phyloP scores from a whole-genome alignment of 768 basidiomycete species.

The Boletus huronensis region DNA sequence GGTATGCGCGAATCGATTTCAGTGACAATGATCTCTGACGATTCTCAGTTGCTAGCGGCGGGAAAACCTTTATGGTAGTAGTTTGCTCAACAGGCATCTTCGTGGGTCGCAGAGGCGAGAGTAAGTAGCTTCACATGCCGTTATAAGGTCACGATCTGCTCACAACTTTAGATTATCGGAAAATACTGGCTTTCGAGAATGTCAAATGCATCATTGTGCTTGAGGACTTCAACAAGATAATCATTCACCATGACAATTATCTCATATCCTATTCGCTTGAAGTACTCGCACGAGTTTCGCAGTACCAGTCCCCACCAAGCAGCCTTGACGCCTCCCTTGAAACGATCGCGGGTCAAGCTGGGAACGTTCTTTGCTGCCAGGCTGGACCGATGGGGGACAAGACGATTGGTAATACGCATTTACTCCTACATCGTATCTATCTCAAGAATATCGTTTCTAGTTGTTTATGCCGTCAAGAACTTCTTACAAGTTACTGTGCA shows the following conservation, averaged over 20 bases:
- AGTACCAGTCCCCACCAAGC: conserved; percentile 44
- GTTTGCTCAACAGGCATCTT: conserved; percentile 71
- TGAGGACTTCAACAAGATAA: conserved; percentile 59
- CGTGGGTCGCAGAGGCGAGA: conserved; percentile 51
- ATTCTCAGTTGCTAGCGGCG: conserved; percentile 41
- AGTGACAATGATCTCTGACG: background rate
- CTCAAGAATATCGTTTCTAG: conserved; percentile 35
- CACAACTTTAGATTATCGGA: conserved; percentile 48
- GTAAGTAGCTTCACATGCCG: conserved; percentile 35
- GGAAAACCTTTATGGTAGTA: conserved; percentile 58
- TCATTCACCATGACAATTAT: conserved; percentile 58
- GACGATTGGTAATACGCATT: conserved; percentile 48
- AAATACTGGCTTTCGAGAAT: conserved; percentile 48
- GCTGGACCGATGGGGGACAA: conserved; percentile 51
- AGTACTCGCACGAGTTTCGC: conserved; percentile 56
- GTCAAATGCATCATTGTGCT: conserved; percentile 57
- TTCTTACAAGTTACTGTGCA: conserved; percentile 58
- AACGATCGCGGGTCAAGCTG: conserved; percentile 51
- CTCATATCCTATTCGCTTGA: conserved; percentile 71
- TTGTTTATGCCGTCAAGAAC: conserved; percentile 65
- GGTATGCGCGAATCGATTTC: conserved; percentile 38
- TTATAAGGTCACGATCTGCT: background rate
- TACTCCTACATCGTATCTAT: background rate
- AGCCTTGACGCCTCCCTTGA: conserved; percentile 58
- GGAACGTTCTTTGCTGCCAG: conserved; percentile 59